phyloP scores from a whole-genome alignment of 2,329 filamentous ascomycete genomes.

The Aspergillus sp. region DNA sequence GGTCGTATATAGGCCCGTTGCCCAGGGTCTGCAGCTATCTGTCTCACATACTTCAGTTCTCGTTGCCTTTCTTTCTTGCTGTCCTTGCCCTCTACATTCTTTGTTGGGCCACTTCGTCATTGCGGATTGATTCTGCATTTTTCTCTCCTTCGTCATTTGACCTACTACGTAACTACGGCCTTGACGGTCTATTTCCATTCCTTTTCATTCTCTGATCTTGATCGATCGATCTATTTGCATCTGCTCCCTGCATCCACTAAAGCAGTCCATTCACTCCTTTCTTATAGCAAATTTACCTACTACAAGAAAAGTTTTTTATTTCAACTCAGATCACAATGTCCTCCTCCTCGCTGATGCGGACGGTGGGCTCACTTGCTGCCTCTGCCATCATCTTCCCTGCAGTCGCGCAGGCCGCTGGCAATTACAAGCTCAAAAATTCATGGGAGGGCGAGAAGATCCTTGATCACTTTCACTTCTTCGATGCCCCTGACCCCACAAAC shows the following conservation, averaged over 20 bases:
- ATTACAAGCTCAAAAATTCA: slow-evolving; percentile 41
- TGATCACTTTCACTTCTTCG: slow-evolving; percentile 51
- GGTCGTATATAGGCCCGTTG: slow-evolving; percentile 6
- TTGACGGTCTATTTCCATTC: slow-evolving; percentile 22
- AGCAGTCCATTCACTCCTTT: not conserved
- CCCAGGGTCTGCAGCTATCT: slow-evolving; percentile 5
- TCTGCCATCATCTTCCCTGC: slow-evolving; percentile 27
- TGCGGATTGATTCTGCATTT: slow-evolving; percentile 17
- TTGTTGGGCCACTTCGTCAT: slow-evolving; percentile 12
- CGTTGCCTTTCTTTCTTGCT: slow-evolving; percentile 8
- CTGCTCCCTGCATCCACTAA: not conserved
- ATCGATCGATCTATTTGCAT: slow-evolving; percentile 7
- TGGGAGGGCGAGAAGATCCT: slow-evolving; percentile 51
- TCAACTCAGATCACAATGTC: slow-evolving; percentile 21
- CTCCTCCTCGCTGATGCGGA: slow-evolving; percentile 27
- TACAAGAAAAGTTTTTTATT: not conserved
- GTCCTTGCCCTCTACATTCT: slow-evolving; percentile 18
- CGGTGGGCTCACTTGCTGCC: slow-evolving; percentile 32
- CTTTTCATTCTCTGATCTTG: slow-evolving; percentile 11
- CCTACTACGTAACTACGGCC: slow-evolving; percentile 10
- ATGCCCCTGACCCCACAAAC: slow-evolving; percentile 48
- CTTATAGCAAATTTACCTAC: not conserved
- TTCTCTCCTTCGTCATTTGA: slow-evolving; percentile 7
- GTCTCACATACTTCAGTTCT: slow-evolving; percentile 9
- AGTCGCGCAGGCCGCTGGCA: slow-evolving; percentile 14